Base-by-base conservation (phyloP, 2,329 filamentous ascomycete species). In the Pseudogymnoascus sp. region DNA sequence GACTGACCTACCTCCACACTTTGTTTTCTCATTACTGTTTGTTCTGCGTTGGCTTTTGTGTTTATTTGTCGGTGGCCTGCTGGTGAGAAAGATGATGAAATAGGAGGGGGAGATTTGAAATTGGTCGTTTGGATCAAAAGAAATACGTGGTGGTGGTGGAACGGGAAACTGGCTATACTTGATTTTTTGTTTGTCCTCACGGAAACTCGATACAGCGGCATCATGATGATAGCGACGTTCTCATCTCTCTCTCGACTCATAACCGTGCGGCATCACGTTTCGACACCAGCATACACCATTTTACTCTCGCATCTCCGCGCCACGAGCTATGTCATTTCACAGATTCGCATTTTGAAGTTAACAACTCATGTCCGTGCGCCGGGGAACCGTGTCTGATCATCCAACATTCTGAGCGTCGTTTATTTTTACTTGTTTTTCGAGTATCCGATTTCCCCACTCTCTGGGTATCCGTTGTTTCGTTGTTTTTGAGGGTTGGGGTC, bases 341-440 rank as follows among this genome's bases (percentile, higher is more conserved):
- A 33, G 29, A 21, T 55, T 33, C 29, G 48, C 27, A 21, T 12
- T 55, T 55, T 55, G 31, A 5, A 55, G 29, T 55, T 33, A 33
- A 7, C 37, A 42, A 13, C 48, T 18, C 48, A 33, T 55, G 29
- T 33, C 29, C 9, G 45, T 12, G 48, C n/a, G n/a, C 29, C 29
- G 27, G 48, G 48, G 48, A 55, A 55, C 48, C 48, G 29, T 55
- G 48, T 55, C 48, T 55, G 48, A 55, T 55, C 48, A 55, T 55
- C 48, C 48, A 55, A 55, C 48, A 55, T 55, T 33, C 27, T 55
- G 48, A 55, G 48, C 48, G 48, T 55, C n/a, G 29, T 55, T 55
- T 31, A 15, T 15, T 31, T 52, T 52, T 18, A 55, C 48, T 33
- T 55, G 27, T 55, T 18, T 52, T 10, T 21, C 27, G 45, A 31